Evolutionary conservation across 1,284 basidiomycete genomes (phyloP), one percentile per base, ranked within the genome.

Genomic region (Salmacisia buchloeana): DNA sequence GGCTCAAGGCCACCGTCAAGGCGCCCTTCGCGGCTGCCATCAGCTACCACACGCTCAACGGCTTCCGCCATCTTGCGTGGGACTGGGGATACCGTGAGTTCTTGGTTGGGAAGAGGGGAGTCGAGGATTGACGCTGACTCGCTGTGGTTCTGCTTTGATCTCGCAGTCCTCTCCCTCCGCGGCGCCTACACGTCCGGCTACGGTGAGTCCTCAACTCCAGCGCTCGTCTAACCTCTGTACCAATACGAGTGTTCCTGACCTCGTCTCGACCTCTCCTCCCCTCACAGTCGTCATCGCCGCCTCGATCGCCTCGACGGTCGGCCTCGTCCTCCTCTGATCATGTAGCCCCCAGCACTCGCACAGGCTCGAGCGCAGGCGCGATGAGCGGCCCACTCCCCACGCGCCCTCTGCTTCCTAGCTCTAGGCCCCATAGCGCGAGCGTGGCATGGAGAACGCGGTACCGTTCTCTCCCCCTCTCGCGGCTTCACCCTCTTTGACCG

Each of bases 21-120:
- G 68, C 63, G 7, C 69, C 72, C 57, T 61, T 71, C n/a, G 72
- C 72, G 1, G 63, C 69, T 18, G 34, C 75, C 2, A 69, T 73
- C 46, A 61, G 35, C 29, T 97, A 89, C 86, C 94, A 98, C 83
- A 85, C 86, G 6, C 86, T 87, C 80, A 97, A 97, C 81, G 94
- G 94, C 4, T 67, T 97, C 59, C 86, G 94, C 59, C 94, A 98
- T 84, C 83, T 98, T 75, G 81, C 83, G 29, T 98, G 96, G 94
- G 94, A 98, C 81, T 82, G 85, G 77, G 89, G 89, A 64, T 90
- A 89, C 84, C 88, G 94, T 96, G 75, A 80, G 93, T 38, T 41
- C 35, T 58, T 31, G n/a, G n/a, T n/a, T n/a, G n/a, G n/a, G 31
- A 5, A 5, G n/a, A 15, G 35, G 23, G 9, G 43, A 35, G 36